These are phyloP conservation scores for Aspergillus nanangensis DNA, from an alignment of 495 filamentous ascomycete species.

Conservation along the genomic window DNA sequence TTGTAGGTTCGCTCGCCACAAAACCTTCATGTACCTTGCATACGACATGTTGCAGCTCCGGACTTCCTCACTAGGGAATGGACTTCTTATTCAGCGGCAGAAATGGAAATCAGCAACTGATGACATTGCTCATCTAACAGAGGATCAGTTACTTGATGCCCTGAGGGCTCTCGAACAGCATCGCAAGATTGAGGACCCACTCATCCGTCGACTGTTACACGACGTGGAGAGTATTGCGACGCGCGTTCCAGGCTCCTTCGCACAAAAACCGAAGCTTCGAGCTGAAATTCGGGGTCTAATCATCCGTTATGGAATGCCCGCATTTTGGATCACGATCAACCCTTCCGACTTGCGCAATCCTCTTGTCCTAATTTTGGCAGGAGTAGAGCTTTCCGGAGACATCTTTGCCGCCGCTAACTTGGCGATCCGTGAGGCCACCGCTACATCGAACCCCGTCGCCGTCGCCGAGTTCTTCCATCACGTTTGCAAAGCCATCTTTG, in stretches of 20 bases:
- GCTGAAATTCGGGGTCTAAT: background rate
- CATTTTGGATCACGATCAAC: background rate
- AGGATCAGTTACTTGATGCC: background rate
- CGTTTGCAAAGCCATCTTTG: constrained; percentile 6
- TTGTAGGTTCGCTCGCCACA: constrained; percentile 10
- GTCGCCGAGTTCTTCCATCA: constrained; percentile 15
- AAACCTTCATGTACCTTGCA: constrained; percentile 10
- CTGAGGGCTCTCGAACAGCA: background rate
- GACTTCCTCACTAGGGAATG: constrained; percentile 7
- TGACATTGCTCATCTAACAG: constrained; percentile 1
- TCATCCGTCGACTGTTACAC: background rate
- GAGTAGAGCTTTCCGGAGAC: background rate
- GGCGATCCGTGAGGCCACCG: background rate
- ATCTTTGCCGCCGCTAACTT: background rate
- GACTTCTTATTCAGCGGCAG: constrained; percentile 2
- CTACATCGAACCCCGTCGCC: background rate
- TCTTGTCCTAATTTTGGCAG: background rate
- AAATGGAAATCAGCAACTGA: constrained; percentile 1
- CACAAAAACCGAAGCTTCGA: background rate
- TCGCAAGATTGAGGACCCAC: background rate
- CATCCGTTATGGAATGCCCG: background rate
- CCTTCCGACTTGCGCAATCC: background rate
- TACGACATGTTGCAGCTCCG: constrained; percentile 10
- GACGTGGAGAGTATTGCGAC: background rate
- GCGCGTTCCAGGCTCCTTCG: background rate